These are phyloP conservation scores for Leptomonas pyrrhocoris DNA, from an alignment of 208 protist species.

Conservation along the genomic window DNA sequence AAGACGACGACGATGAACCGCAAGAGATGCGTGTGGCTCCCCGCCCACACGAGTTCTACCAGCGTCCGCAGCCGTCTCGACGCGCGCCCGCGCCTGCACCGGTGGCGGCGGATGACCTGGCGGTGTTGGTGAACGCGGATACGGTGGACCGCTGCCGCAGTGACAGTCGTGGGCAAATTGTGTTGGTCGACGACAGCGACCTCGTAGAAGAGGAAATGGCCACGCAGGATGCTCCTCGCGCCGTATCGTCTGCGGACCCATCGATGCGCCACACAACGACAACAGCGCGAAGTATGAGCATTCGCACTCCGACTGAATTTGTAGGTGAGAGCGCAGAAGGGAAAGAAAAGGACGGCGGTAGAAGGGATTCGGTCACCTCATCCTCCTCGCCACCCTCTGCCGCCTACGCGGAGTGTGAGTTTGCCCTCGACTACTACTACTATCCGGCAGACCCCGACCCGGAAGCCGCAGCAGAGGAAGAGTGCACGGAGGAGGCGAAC, in stretches of 20 bases:
- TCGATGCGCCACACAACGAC: neutral
- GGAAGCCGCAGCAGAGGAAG: neutral
- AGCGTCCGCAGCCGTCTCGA: neutral
- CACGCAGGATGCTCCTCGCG: neutral
- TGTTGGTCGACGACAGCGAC: slow-evolving; percentile 9
- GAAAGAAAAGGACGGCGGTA: neutral
- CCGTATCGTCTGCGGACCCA: neutral
- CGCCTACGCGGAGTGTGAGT: slow-evolving; percentile 8
- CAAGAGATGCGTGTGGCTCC: slow-evolving; percentile 16
- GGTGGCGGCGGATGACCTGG: slow-evolving; percentile 8
- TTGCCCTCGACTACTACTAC: slow-evolving; percentile 31
- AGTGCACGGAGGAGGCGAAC: neutral
- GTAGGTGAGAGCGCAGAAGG: neutral
- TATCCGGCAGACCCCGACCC: slow-evolving; percentile 3
- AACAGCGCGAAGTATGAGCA: slow-evolving; percentile 3
- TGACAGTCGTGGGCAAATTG: slow-evolving; percentile 27
- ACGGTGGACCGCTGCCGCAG: slow-evolving; percentile 28
- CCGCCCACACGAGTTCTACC: slow-evolving; percentile 9
- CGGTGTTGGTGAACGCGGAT: slow-evolving; percentile 28
- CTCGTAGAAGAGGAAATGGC: neutral
- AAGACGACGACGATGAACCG: slow-evolving; percentile 12
- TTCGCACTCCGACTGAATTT: slow-evolving; percentile 6
- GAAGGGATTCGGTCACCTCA: neutral
- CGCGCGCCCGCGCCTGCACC: neutral
- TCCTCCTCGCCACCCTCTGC: neutral